A percentile compares a stretch with the other conserved stretches of the same genome.
These are phyloP conservation scores for Raphanus hybrid DNA, from an alignment of 441 rosid genomes.

Conservation along the genomic window DNA sequence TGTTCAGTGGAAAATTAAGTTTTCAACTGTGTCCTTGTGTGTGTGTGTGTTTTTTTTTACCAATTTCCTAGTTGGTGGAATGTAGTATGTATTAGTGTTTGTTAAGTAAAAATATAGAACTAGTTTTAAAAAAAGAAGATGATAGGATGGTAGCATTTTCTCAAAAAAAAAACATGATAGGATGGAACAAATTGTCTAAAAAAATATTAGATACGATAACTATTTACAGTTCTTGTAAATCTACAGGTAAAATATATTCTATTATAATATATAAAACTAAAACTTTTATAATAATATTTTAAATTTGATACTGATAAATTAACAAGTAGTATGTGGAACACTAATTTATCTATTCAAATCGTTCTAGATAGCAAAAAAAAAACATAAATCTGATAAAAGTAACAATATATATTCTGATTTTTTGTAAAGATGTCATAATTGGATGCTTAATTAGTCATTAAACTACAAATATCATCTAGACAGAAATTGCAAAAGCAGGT, in stretches of 20 bases:
- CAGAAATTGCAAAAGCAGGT: slow-evolving; percentile 8
- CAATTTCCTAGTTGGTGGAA: not conserved
- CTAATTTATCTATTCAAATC: no score
- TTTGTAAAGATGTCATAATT: not conserved
- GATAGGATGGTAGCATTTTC: not conserved
- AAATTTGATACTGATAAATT: no score
- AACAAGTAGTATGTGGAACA: no score
- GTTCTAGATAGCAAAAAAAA: no score
- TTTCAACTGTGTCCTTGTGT: not conserved
- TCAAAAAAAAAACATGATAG: no score
- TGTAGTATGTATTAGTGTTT: not conserved
- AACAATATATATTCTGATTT: no score
- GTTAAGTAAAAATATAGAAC: not conserved
- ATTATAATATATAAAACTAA: no score
- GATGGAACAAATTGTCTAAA: not conserved
- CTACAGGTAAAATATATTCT: no score
- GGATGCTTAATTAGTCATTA: slow-evolving; percentile 9
- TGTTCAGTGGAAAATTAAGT: not conserved
- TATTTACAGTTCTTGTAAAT: not conserved
- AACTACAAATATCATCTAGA: slow-evolving; percentile 11
- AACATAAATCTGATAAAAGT: no score
- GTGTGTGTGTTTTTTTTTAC: not conserved
- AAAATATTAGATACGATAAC: not conserved
- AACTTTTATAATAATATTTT: no score
- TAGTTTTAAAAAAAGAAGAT: not conserved